Conservation (phyloP, 805 yeast genomes). For the Zygosaccharomyces lentus region DNA sequence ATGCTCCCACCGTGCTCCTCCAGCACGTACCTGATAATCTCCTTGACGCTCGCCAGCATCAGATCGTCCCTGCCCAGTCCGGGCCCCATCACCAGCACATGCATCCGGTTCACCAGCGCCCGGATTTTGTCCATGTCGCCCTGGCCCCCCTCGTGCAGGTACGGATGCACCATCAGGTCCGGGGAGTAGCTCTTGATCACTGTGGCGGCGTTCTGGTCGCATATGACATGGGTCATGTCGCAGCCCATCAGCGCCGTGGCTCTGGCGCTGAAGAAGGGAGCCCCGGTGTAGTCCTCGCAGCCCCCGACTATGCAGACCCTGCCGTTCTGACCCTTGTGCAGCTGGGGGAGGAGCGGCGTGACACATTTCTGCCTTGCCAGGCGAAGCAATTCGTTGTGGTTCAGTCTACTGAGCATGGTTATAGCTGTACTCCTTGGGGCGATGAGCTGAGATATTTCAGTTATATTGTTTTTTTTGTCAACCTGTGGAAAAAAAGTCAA, state of each 20-base stretch:
- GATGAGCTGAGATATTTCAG: neutral
- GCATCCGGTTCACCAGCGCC: constrained; percentile 58
- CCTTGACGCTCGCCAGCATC: constrained; percentile 58
- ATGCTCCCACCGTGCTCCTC: constrained; percentile 51
- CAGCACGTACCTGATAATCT: constrained; percentile 42
- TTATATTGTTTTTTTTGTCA: neutral
- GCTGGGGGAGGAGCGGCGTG: constrained; percentile 68
- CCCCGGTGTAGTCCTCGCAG: constrained; percentile 93
- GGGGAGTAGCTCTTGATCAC: constrained; percentile 88
- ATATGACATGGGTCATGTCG: constrained; percentile 85
- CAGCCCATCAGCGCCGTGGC: constrained; percentile 82
- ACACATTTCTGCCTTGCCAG: constrained; percentile 50
- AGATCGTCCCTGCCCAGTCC: constrained; percentile 82
- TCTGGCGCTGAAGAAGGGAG: constrained; percentile 87
- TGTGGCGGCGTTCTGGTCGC: constrained; percentile 72
- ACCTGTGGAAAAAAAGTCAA: neutral
- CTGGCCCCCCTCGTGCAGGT: constrained; percentile 50
- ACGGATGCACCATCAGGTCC: constrained; percentile 94
- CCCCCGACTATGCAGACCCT: constrained; percentile 87
- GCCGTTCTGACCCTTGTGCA: constrained; percentile 91
- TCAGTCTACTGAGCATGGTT: constrained; percentile 14
- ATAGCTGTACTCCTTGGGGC: neutral
- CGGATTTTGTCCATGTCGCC: constrained; percentile 54
- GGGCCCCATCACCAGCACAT: constrained; percentile 85
- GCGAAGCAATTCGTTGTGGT: constrained; percentile 43